Conservation (phyloP, 371 early-diverging fungal species). For the Mortierella sp. region DNA sequence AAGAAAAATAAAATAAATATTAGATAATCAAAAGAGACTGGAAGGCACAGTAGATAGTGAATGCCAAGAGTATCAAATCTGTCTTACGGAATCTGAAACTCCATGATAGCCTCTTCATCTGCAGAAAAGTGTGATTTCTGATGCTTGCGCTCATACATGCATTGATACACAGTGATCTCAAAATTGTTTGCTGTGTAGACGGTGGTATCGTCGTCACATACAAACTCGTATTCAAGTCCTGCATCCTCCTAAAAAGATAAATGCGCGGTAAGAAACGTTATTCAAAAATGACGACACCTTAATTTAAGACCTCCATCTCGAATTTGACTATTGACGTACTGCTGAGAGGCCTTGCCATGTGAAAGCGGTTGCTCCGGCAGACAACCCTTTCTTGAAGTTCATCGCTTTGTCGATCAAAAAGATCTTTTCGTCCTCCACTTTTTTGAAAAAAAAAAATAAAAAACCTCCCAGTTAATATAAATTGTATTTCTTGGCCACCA, state of each 20-base stretch:
- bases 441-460: neutral
- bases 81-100: slow-evolving; percentile 59
- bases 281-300: neutral
- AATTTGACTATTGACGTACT: slow-evolving; percentile 51
- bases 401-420: slow-evolving; percentile 71
- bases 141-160: slow-evolving; percentile 76
- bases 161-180: slow-evolving; percentile 71
- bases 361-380: slow-evolving; percentile 45
- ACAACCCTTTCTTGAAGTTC: slow-evolving; percentile 58
- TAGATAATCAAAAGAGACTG: neutral
- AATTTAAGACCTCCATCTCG: slow-evolving; percentile 11
- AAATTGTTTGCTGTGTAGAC: slow-evolving; percentile 63
- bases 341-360: slow-evolving; percentile 47
- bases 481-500: neutral
- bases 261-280: neutral
- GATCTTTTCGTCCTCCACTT: slow-evolving; percentile 63
- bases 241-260: slow-evolving; percentile 37
- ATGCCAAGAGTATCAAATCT: neutral
- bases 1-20: neutral
- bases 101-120: slow-evolving; percentile 68
- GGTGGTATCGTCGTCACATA: slow-evolving; percentile 59
- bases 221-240: slow-evolving; percentile 58
- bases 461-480: neutral
- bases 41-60: neutral
- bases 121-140: slow-evolving; percentile 64